Percentiles rank a stretch among this genome's conserved stretches.
These are phyloP conservation scores for Backusella tuberculispora DNA, from an alignment of 192 early-diverging fungal genomes.

Conservation along the genomic window DNA sequence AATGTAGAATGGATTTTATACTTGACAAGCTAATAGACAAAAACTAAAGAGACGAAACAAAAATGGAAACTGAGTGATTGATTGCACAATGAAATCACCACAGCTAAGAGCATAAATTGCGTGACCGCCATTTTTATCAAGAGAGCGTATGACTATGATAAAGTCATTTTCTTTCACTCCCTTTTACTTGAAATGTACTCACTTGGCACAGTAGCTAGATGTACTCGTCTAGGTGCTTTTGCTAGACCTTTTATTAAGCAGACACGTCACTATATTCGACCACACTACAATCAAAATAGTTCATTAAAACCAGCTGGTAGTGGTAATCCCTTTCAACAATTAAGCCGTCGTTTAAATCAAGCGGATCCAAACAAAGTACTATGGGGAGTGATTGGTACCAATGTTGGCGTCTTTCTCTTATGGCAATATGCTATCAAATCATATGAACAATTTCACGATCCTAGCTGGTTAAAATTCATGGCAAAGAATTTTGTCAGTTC, in stretches of 20 bases:
- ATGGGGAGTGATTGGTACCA: slow-evolving; percentile 47
- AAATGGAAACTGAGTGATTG: background rate
- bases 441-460: slow-evolving; percentile 46
- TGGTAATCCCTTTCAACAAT: slow-evolving; percentile 20
- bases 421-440: slow-evolving; percentile 54
- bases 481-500: slow-evolving; percentile 48
- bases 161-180: no score
- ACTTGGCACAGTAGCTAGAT: background rate
- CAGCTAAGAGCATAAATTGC: background rate
- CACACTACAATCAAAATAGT: slow-evolving; percentile 29
- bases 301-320: slow-evolving; percentile 6
- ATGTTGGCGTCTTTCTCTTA: slow-evolving; percentile 45
- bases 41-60: no score
- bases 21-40: background rate
- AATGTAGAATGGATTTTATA: background rate
- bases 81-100: background rate
- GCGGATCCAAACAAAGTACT: slow-evolving; percentile 40
- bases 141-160: background rate
- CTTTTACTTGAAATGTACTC: background rate
- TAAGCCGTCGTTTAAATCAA: slow-evolving; percentile 28
- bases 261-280: slow-evolving; percentile 23
- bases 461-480: slow-evolving; percentile 46
- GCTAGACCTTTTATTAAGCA: background rate
- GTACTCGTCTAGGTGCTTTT: background rate
- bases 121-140: background rate